Conservation (phyloP, 2,329 filamentous ascomycete genomes). For the Fusarium coffeatum region DNA sequence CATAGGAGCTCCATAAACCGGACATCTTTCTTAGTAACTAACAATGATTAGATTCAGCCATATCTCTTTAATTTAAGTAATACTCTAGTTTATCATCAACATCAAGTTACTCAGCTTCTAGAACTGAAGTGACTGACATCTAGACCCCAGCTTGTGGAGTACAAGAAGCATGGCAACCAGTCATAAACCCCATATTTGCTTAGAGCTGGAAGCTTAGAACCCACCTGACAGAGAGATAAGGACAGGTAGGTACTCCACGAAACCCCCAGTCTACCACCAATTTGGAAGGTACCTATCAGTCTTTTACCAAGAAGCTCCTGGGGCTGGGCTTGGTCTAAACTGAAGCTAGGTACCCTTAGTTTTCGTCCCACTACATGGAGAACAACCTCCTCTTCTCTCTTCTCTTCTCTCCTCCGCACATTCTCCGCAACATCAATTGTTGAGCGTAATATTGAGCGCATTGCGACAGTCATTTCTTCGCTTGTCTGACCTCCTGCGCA, state of each 20-base stretch:
- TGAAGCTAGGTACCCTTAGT: conserved; percentile 19
- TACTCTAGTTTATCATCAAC: neutral
- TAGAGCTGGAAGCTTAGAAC: conserved; percentile 1
- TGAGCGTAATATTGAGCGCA: conserved; percentile 13
- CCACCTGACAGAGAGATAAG: conserved; percentile 13
- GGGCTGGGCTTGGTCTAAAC: neutral
- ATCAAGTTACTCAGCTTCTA: conserved; percentile 21
- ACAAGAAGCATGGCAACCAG: conserved; percentile 26
- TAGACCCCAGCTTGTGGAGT: conserved; percentile 27
- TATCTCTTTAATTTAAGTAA: neutral
- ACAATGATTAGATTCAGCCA: neutral
- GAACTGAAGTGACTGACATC: conserved; percentile 23
- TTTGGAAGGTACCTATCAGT: conserved; percentile 41
- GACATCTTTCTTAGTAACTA: neutral
- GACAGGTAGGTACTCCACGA: conserved; percentile 27
- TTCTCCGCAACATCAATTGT: conserved; percentile 4
- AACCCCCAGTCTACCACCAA: conserved; percentile 42
- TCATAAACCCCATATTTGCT: conserved; percentile 35
- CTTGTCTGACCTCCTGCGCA: conserved; percentile 8
- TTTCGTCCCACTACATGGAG: conserved; percentile 16
- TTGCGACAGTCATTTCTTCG: conserved; percentile 13
- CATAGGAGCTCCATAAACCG: neutral
- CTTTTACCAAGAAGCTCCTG: neutral
- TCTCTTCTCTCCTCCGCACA: conserved; percentile 22
- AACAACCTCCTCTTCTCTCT: conserved; percentile 24